Evolutionary conservation across 75 land plant species (phyloP), one percentile per base, ranked within the genome.

Genomic region (Gnetum montanum): DNA sequence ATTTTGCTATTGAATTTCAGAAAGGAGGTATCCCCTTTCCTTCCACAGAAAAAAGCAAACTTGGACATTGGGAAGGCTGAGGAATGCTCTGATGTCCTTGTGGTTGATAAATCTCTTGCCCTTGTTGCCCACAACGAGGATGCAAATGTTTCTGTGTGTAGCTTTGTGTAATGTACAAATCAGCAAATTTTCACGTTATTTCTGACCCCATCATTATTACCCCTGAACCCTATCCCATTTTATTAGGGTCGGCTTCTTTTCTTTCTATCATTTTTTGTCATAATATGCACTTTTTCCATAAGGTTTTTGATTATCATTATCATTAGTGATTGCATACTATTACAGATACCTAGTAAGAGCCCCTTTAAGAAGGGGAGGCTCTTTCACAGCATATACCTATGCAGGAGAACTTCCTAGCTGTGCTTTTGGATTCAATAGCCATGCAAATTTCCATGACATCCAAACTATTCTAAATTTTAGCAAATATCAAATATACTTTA

Each of bases 391-490:
- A 35, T 92, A 88, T 44, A 92, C 97, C 30, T 88, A 84, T 68
- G 95, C 97, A 33, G 97, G 97, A 27, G 97, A 92, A 78, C 83
- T 92, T 0, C 97, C 97, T 25, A 92, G 88, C 70, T 88, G 97
- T 72, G 97, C 97, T 1, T 92, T 92, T 65, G 97, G 90, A 1
- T 88, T 92, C 61, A 92, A 92, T 70, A 79, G 65, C 46, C 52
- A 76, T 56, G 95, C n/a, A n/a, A n/a, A n/a, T n/a, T n/a, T n/a
- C n/a, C n/a, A n/a, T n/a, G n/a, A 90, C n/a, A n/a, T n/a, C n/a
- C n/a, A n/a, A n/a, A n/a, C n/a, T n/a, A n/a, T n/a, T n/a, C n/a
- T n/a, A n/a, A n/a, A n/a, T n/a, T n/a, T n/a, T n/a, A n/a, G n/a
- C n/a, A n/a, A n/a, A n/a, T n/a, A n/a, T n/a, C n/a, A n/a, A n/a